A percentile compares a stretch with the other conserved stretches of the same genome.
These are phyloP conservation scores for Pascua sp. DNA, from an alignment of 1,284 basidiomycete species.

Conservation along the genomic window DNA sequence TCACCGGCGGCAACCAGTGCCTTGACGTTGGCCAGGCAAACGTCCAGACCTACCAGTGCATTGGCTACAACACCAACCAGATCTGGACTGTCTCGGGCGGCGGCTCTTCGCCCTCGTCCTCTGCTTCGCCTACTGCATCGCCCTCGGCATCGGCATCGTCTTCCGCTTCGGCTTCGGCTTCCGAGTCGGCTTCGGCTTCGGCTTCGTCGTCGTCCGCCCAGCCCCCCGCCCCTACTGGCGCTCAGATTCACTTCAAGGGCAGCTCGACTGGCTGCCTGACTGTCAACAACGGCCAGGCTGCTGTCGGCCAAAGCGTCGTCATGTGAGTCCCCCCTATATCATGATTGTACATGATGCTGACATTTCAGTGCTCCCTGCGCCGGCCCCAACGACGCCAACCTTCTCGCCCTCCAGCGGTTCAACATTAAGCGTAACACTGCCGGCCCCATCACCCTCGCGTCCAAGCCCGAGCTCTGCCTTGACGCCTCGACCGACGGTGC, in stretches of 20 bases:
- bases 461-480: slow-evolving; percentile 20
- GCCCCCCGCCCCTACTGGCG: too few species aligned
- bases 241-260: too few species aligned
- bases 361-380: slow-evolving; percentile 5
- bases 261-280: slow-evolving; percentile 4
- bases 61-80: slow-evolving; percentile 14
- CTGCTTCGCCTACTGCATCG: too few species aligned
- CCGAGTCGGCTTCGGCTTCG: not conserved
- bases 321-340: slow-evolving; percentile 3
- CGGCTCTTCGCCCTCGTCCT: not conserved
- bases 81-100: too few species aligned
- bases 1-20: slow-evolving; percentile 23
- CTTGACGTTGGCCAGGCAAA: slow-evolving; percentile 14
- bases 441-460: not conserved
- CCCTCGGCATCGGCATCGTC: not conserved
- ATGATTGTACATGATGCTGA: not conserved
- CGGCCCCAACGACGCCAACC: not conserved
- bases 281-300: slow-evolving; percentile 8
- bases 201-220: too few species aligned
- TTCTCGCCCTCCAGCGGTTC: slow-evolving; percentile 5
- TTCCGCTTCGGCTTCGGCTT: not conserved
- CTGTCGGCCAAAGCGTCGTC: slow-evolving; percentile 2
- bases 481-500: slow-evolving; percentile 15
- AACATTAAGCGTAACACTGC: slow-evolving; percentile 3
- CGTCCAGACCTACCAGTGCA: slow-evolving; percentile 18